Conservation (phyloP, 148 eudicot genomes). For the Fagopyrum esculentum region DNA sequence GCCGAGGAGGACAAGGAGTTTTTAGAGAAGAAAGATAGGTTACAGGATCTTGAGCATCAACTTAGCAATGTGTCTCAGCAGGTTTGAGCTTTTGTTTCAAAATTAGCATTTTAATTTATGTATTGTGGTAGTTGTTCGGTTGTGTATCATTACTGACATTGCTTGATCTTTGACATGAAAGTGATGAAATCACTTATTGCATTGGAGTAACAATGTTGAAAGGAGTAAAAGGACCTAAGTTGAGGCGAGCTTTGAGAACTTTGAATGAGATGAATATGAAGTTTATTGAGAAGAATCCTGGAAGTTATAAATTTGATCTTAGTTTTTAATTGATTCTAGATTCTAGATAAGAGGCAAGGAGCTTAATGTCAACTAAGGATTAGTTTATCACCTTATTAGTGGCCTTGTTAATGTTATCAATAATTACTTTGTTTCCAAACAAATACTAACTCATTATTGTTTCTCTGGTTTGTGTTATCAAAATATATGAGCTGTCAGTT, state of each 20-base stretch:
- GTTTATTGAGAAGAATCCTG: background rate
- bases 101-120: background rate
- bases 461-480: background rate
- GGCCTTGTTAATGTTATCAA: background rate
- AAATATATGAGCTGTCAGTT: background rate
- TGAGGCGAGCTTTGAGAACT: background rate
- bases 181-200: background rate
- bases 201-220: background rate
- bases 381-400: background rate
- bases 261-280: background rate
- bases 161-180: background rate
- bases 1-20: constrained; percentile 18
- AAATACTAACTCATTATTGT: background rate
- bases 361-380: background rate
- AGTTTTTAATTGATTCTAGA: background rate
- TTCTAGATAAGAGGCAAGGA: background rate
- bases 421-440: background rate
- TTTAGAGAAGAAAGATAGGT: constrained; percentile 12
- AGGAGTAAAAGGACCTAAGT: background rate
- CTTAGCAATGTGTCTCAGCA: constrained; percentile 16
- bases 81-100: constrained; percentile 10
- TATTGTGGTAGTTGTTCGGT: background rate
- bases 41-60: constrained; percentile 12
- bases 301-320: background rate
- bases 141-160: background rate